Base-by-base conservation (phyloP, 768 basidiomycete species). In the Mrakia gelida region DNA sequence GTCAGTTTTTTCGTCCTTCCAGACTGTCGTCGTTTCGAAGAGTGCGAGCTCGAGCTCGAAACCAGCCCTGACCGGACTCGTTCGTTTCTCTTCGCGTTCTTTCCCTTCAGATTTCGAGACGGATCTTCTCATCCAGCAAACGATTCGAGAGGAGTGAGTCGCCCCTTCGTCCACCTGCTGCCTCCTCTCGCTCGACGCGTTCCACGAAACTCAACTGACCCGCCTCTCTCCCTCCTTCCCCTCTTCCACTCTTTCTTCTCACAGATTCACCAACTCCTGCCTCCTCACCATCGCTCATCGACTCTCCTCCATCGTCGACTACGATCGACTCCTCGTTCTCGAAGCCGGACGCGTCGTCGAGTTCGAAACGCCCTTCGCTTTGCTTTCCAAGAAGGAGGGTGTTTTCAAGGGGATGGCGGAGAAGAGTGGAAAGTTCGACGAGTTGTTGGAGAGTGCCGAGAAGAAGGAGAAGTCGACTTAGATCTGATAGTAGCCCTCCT, bases 341-440 rank as follows among this genome's bases (percentile, higher is more conserved):
- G 81, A 84, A 28, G 82, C 83, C 71, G 84, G 84, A 28, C 81
- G 82, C 63, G 80, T 84, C n/a, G 82, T 80, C 3, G 84, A 85
- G 77, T 84, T 83, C 78, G 84, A 83, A 70, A 83, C 75, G 38
- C 72, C 70, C 23, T 41, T 6, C 81, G 82, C 82, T n/a, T 79
- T 85, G 65, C 79, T 85, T 7, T 65, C 80, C 30, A 83, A 83
- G 70, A 80, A 82, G 83, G 82, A 7, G 68, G 18, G 49, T 83
- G 68, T 83, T 18, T 85, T 85, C 81, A 82, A 82, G n/a, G 28
- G 71, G 6, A 72, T 74, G 76, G n/a, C 23, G 15, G 83, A 83
- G 78, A 83, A 83, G 75, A 82, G 82, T 18, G 84, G 84, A 13
- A 82, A 82, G 80, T 83, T 83, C 63, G 79, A 79, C 73, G 83